Evolutionary conservation across 352 stramenopile genomes (phyloP), one percentile per base, ranked within the genome.

Genomic region (Phytophthora sojae): DNA sequence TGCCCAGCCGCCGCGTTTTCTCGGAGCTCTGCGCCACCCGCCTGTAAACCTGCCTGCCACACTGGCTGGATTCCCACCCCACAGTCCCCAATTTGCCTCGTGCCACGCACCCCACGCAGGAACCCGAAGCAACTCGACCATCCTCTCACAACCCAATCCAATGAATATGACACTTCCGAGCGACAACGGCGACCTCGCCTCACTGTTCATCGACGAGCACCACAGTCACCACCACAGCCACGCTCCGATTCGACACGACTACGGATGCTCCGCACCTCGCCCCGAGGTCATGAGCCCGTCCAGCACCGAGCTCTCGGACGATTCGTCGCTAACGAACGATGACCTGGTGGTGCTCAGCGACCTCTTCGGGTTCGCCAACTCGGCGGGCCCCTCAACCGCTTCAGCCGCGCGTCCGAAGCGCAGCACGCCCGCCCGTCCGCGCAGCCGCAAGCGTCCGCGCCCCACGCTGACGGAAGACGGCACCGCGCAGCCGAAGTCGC

Each of bases 271-370:
- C 11, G 14, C 56, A 0, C 15, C 30, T 12, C 32, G 37, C 29
- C 47, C 21, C 4, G 32, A 67, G 35, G 39, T 8, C 26, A 60
- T 44, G 57, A 70, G 57, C 21, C 52, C 67, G 9, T 68, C 67
- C 2, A 68, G 55, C 42, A 67, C 58, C 23, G 67, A 73, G 26
- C 12, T 67, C 1, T 72, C 66, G 57, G 61, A 76, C 32, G 71
- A 76, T 56, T 72, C 63, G 30, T 57, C 55, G 17, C 62, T 79
- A 6, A 79, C 62, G 19, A 70, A 64, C 51, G 67, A 79, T 45
- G 72, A 79, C 30, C 49, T 79, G 0, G 47, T 68, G 3, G 30
- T 73, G 11, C 72, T 79, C 12, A 79, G 62, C 29, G 67, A 79
- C 42, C 67, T 79, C 0, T 70, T 79, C 30, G 72, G 63, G 12